A percentile compares a stretch with the other conserved stretches of the same genome.
phyloP scores from a whole-genome alignment of 768 basidiomycete species.

The Imleria badia region DNA sequence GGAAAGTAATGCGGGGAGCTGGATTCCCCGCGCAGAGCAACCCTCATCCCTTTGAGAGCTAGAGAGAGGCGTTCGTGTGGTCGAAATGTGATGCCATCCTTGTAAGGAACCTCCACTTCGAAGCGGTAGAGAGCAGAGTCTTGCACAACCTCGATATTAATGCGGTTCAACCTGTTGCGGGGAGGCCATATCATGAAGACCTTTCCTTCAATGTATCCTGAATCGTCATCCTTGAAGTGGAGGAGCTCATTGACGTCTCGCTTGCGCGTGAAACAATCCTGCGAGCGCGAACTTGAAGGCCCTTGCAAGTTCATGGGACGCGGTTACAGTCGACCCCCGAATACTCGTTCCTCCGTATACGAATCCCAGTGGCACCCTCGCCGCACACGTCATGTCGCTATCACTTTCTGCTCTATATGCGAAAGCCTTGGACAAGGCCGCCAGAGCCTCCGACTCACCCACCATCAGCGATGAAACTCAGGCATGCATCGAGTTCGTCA shows the following conservation, averaged over 20 bases:
- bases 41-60: constrained; percentile 44
- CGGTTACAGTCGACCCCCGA: constrained; percentile 2
- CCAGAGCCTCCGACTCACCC: constrained; percentile 39
- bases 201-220: constrained; percentile 41
- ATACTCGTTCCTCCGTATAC: not conserved
- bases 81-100: constrained; percentile 37
- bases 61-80: constrained; percentile 45
- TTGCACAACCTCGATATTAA: constrained; percentile 30
- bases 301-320: constrained; percentile 2
- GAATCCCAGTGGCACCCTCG: constrained; percentile 6
- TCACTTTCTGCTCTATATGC: constrained; percentile 41
- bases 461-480: constrained; percentile 47
- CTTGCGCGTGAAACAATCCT: constrained; percentile 25
- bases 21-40: constrained; percentile 31
- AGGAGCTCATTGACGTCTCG: constrained; percentile 36
- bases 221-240: constrained; percentile 27
- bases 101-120: constrained; percentile 39
- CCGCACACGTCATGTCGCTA: constrained; percentile 18
- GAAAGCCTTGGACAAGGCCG: constrained; percentile 38
- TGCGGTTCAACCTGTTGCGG: constrained; percentile 25
- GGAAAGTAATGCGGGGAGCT: constrained; percentile 37
- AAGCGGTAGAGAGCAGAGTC: constrained; percentile 29
- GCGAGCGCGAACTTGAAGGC: not conserved
- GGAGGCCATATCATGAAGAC: constrained; percentile 48
- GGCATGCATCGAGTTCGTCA: constrained; percentile 26